Conservation (phyloP, 257 asterid genomes). For the Ocimum tenuiflorum region DNA sequence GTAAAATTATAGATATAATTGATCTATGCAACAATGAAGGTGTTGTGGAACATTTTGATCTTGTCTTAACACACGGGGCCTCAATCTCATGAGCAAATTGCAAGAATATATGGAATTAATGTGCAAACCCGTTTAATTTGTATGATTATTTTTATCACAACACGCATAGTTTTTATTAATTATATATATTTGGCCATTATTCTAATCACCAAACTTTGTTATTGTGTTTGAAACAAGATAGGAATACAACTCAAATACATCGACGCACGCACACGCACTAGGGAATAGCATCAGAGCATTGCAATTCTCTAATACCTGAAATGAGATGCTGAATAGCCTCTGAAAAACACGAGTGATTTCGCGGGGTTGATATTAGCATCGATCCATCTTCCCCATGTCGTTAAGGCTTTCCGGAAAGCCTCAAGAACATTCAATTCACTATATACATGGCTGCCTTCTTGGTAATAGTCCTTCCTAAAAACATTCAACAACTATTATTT, state of each 20-base stretch:
- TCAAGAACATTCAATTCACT: constrained; percentile 44
- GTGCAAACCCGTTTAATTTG: too few species aligned
- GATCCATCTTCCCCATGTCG: constrained; percentile 79
- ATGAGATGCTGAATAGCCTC: constrained; percentile 72
- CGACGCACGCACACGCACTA: too few species aligned
- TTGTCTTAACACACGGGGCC: too few species aligned
- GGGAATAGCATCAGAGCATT: neutral
- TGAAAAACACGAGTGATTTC: constrained; percentile 56
- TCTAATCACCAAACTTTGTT: neutral
- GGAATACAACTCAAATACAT: too few species aligned
- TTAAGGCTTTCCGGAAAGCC: constrained; percentile 58
- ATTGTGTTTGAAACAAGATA: neutral
- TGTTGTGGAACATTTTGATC: neutral
- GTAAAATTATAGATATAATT: neutral
- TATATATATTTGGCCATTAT: too few species aligned
- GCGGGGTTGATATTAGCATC: constrained; percentile 45
- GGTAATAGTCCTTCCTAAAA: constrained; percentile 67
- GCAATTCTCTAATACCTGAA: constrained; percentile 44
- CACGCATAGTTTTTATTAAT: too few species aligned
- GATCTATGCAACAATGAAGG: neutral
- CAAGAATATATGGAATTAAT: neutral
- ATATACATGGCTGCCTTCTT: constrained; percentile 71
- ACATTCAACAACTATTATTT: neutral
- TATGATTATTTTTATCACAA: too few species aligned
- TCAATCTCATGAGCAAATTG: neutral